A percentile compares a stretch with the other conserved stretches of the same genome.
Evolutionary conservation across 345 rosid genomes (phyloP).

Genomic region (Turritis glabra): DNA sequence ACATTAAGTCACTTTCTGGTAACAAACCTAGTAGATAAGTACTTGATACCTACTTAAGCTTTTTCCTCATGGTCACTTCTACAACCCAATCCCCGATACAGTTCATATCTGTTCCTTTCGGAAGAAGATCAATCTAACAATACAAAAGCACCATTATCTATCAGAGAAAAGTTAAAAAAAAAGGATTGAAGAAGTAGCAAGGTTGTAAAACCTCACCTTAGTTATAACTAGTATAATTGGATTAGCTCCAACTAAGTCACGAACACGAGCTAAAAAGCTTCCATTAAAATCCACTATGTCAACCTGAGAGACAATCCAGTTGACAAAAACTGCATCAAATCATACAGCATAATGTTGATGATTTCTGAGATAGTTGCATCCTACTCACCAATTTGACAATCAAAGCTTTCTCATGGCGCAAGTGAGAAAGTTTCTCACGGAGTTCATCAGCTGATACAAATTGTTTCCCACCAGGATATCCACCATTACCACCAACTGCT

Average conservation of each 20-base stretch:
- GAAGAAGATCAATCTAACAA: conserved; percentile 84
- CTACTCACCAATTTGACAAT: conserved; percentile 74
- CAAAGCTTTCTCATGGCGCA: conserved; percentile 75
- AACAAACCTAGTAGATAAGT: not conserved
- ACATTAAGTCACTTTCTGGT: not conserved
- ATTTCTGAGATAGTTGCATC: not conserved
- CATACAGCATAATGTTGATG: not conserved
- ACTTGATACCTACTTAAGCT: conserved; percentile 62
- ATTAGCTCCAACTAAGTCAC: conserved; percentile 91
- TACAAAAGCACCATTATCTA: conserved; percentile 27
- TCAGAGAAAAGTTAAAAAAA: not conserved
- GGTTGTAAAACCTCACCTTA: conserved; percentile 48
- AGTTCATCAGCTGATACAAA: conserved; percentile 86
- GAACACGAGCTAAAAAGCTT: conserved; percentile 86
- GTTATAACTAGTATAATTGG: conserved; percentile 89
- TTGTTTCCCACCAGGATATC: conserved; percentile 89
- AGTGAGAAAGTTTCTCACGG: conserved; percentile 79
- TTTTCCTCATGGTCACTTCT: conserved; percentile 78
- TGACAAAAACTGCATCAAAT: not conserved
- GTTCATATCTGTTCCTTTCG: conserved; percentile 87
- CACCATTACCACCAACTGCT: conserved; percentile 97
- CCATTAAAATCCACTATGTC: conserved; percentile 97
- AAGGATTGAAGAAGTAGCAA: not conserved
- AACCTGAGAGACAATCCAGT: conserved; percentile 55
- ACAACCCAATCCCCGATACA: conserved; percentile 98